A percentile compares a stretch with the other conserved stretches of the same genome.
These are phyloP conservation scores for Termitomyces bulborhizus DNA, from an alignment of 768 basidiomycete species.

Conservation along the genomic window DNA sequence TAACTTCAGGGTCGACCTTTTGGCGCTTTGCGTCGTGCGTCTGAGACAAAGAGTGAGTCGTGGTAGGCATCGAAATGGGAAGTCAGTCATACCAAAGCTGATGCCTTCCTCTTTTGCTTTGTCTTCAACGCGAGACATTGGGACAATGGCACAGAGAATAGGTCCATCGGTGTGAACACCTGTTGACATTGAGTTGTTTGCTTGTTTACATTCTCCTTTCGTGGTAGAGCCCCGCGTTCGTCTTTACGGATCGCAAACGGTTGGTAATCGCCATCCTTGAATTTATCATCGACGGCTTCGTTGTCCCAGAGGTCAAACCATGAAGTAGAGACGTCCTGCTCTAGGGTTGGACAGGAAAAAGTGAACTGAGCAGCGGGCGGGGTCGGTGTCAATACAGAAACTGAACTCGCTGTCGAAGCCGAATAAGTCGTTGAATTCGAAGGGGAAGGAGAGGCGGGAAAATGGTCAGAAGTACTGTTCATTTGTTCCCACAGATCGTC, in stretches of 20 bases:
- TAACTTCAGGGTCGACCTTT: constrained; percentile 9
- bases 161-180: not conserved
- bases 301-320: constrained; percentile 5
- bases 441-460: constrained; percentile 1
- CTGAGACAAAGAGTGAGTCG: not conserved
- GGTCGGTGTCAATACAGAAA: not conserved
- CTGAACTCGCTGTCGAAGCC: not conserved
- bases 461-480: not conserved
- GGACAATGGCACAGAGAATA: not conserved
- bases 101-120: constrained; percentile 8
- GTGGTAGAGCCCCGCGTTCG: not conserved
- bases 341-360: constrained; percentile 1
- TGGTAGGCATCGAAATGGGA: not conserved
- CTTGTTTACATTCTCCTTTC: not conserved
- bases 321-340: not conserved
- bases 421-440: constrained; percentile 1
- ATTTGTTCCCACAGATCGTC: constrained; percentile 8
- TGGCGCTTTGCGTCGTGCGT: constrained; percentile 8
- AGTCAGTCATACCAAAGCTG: not conserved
- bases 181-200: not conserved
- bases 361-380: constrained; percentile 1
- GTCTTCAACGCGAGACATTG: not conserved
- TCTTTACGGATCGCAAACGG: not conserved
- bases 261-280: constrained; percentile 8
- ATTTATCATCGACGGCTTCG: constrained; percentile 3